Evolutionary conservation across 2,329 filamentous ascomycete genomes (phyloP), one percentile per base, ranked within the genome.

Genomic region (Cytospora piceae): DNA sequence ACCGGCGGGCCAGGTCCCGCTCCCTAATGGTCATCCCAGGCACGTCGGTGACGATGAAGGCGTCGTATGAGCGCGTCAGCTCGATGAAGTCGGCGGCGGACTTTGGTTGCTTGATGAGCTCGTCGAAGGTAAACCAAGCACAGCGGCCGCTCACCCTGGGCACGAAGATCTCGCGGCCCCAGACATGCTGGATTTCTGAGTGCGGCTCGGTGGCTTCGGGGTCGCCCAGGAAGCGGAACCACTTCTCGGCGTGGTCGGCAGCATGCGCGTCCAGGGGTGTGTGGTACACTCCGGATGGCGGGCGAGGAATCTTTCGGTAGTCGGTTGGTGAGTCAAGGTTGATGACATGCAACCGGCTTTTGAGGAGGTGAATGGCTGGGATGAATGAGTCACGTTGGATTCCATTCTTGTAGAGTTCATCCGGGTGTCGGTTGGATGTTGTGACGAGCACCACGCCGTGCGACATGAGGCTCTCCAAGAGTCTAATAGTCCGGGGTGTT

Each of bases 401-500:
- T 64, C 95, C 95, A 76, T 99, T 99, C 78, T 95, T 97, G 83
- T 99, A 99, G 9, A 99, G 85, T 67, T 99, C 94, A 73, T 96
- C 89, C 0, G 95, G 95, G 72, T 97, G 94, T n/a, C 95, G 86
- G 78, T 99, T 99, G 9, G 93, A 96, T 0, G 95, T 99, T 8
- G 95, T 98, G 37, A 99, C 90, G 61, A 99, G 84, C 20, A 98
- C 94, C 3, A 97, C 93, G n/a, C 95, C 95, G 74, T 98, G 94
- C 4, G 92, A 91, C 93, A 98, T 97, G 63, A 99, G 85, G 1
- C 87, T 85, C 77, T 98, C 94, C 11, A 99, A 87, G 7, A 99
- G 82, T 69, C 91, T 86, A 37, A 32, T 22, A 6, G 46, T 22
- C n/a, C 5, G 20, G 31, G n/a, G 22, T 17, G 37, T 67, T 7